These are phyloP conservation scores for Aotearoamyces nothofagi DNA, from an alignment of 2,329 filamentous ascomycete species.

Conservation along the genomic window DNA sequence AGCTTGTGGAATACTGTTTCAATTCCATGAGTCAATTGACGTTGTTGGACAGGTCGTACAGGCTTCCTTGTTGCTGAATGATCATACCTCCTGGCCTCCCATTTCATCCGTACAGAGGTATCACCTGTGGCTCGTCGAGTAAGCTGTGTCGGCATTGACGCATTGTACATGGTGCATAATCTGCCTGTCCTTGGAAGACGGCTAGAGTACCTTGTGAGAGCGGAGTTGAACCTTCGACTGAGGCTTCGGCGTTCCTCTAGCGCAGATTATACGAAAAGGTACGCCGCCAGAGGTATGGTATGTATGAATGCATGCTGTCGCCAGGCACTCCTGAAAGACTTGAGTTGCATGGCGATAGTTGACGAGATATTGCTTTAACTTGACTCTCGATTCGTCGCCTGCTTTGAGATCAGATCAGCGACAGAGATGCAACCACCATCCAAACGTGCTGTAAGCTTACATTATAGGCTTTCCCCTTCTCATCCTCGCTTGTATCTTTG, in stretches of 20 bases:
- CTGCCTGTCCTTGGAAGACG: slow-evolving; percentile 6
- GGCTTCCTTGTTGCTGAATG: slow-evolving; percentile 1
- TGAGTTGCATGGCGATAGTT: slow-evolving; percentile 4
- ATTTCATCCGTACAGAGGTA: slow-evolving; percentile 6
- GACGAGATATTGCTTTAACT: slow-evolving; percentile 6
- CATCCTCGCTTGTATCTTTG: slow-evolving; percentile 7
- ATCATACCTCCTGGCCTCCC: slow-evolving; percentile 1
- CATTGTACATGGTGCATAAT: slow-evolving; percentile 7
- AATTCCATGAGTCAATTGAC: slow-evolving; percentile 1
- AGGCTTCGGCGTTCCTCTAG: slow-evolving; percentile 4
- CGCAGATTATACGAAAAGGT: slow-evolving; percentile 7
- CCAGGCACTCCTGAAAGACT: slow-evolving; percentile 5
- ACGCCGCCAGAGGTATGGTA: slow-evolving; percentile 7
- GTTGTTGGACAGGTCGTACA: slow-evolving; percentile 1
- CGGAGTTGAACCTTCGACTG: slow-evolving; percentile 6
- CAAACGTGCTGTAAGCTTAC: slow-evolving; percentile 6
- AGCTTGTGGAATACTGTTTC: neutral
- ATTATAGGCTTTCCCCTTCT: slow-evolving; percentile 7
- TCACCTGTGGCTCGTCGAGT: slow-evolving; percentile 5
- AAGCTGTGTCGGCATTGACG: slow-evolving; percentile 5
- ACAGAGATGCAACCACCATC: slow-evolving; percentile 4
- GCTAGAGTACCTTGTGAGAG: slow-evolving; percentile 6
- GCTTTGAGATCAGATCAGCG: slow-evolving; percentile 5
- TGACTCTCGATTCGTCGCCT: slow-evolving; percentile 7
- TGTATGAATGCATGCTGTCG: slow-evolving; percentile 5